Conservation (phyloP, 768 basidiomycete genomes). For the Lentinula raphanica region DNA sequence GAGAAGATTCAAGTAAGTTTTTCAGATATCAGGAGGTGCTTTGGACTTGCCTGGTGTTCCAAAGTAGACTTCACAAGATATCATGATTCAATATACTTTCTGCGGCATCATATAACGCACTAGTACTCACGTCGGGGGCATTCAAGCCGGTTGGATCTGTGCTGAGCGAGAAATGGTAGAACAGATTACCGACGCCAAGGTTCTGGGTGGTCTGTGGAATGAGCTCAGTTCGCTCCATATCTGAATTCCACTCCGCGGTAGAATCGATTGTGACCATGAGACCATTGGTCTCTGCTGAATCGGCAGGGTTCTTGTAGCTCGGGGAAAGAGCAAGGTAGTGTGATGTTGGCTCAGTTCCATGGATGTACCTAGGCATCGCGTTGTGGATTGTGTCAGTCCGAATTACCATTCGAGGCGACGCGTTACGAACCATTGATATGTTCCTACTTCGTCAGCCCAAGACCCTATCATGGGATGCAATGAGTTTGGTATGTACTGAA, state of each 20-base stretch:
- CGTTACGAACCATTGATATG: conserved; percentile 49
- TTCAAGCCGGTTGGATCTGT: conserved; percentile 35
- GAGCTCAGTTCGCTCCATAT: conserved; percentile 42
- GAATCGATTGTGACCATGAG: conserved; percentile 50
- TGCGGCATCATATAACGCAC: background rate
- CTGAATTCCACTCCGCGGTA: conserved; percentile 51
- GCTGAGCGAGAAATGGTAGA: conserved; percentile 58
- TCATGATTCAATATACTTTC: no score
- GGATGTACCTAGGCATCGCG: conserved; percentile 38
- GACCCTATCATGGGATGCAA: conserved; percentile 36
- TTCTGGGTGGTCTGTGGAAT: conserved; percentile 37
- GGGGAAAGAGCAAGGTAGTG: conserved; percentile 47
- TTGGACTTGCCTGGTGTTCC: conserved; percentile 46
- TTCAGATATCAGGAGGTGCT: background rate
- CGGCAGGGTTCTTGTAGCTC: conserved; percentile 55
- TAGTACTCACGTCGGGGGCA: conserved; percentile 43
- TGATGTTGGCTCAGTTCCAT: conserved; percentile 47
- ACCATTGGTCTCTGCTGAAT: conserved; percentile 44
- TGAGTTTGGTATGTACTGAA: conserved; percentile 2
- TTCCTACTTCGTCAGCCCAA: conserved; percentile 48
- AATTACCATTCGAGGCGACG: background rate
- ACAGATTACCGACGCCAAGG: conserved; percentile 52
- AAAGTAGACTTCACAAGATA: conserved; percentile 33
- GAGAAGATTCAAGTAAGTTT: background rate
- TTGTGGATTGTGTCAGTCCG: no score